phyloP scores from a whole-genome alignment of 1,284 basidiomycete genomes.

The Rhodotorula mucilaginosa region DNA sequence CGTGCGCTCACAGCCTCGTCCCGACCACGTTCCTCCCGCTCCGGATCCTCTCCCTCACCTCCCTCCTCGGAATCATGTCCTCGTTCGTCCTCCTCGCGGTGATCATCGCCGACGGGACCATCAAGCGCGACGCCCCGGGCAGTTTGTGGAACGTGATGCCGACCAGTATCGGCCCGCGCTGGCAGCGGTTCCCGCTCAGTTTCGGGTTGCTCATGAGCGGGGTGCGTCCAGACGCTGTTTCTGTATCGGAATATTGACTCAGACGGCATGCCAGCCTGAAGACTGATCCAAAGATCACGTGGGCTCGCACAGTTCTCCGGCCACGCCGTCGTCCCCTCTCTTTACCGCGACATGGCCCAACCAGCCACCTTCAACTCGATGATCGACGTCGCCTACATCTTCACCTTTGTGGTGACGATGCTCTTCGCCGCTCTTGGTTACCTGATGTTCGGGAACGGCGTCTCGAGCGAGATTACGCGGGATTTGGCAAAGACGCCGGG shows the following conservation, averaged over 20 bases:
- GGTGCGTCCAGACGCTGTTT: slow-evolving; percentile 53
- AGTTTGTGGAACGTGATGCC: slow-evolving; percentile 72
- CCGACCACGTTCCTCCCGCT: slow-evolving; percentile 82
- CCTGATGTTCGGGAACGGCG: slow-evolving; percentile 80
- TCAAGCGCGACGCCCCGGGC: slow-evolving; percentile 74
- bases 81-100: slow-evolving; percentile 74
- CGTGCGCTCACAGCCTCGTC: slow-evolving; percentile 61
- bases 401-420: slow-evolving; percentile 74
- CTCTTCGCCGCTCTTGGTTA: slow-evolving; percentile 83
- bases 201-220: slow-evolving; percentile 97
- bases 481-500: slow-evolving; percentile 74
- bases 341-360: slow-evolving; percentile 85
- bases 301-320: slow-evolving; percentile 67
- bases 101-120: slow-evolving; percentile 78
- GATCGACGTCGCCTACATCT: slow-evolving; percentile 81
- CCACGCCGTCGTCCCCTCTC: slow-evolving; percentile 85
- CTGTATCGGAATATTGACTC: too few species aligned
- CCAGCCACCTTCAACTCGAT: slow-evolving; percentile 76
- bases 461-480: slow-evolving; percentile 70
- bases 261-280: background rate
- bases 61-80: slow-evolving; percentile 73
- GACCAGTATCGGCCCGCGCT: slow-evolving; percentile 64
- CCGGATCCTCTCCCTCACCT: slow-evolving; percentile 77
- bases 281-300: background rate
- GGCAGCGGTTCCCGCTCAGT: slow-evolving; percentile 56